Base-by-base conservation (phyloP, 2,329 filamentous ascomycete genomes). In the Sporothrix luriei region DNA sequence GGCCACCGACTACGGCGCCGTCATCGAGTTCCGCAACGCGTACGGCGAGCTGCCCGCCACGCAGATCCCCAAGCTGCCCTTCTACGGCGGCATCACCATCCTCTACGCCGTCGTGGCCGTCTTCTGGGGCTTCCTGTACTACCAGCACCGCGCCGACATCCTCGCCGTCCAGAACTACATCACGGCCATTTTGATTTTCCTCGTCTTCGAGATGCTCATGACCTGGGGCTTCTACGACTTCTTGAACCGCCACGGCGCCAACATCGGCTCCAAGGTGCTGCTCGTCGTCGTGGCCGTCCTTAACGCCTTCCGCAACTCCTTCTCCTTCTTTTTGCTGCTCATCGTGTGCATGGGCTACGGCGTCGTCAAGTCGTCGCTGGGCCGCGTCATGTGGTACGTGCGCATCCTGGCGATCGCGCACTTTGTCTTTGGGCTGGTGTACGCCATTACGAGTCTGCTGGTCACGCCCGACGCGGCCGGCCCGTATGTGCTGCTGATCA, bases 331-430 rank as follows among this genome's bases (percentile, higher is more conserved):
- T 84, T 84, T 99, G 65, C 86, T 99, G 10, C 88, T 99, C 68
- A 98, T 99, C 74, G 95, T 99, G 43, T 99, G 95, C 80, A 99
- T 99, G 95, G 95, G 95, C 43, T 99, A 99, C 76, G 95, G 95
- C 75, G 96, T 99, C 29, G 96, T 99, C 74, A 98, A 98, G 81
- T 91, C 90, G 2, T 93, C 91, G 2, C 86, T 99, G 4, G 95
- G 95, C 70, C 91, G 90, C 76, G 94, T 93, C 14, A 99, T 99
- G 95, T 88, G 94, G 74, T 94, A 92, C 76, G 94, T 97, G 55
- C 92, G 95, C 71, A 91, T 91, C 82, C 87, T 99, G 21, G 95
- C 95, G 19, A 90, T 94, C 72, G 92, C 90, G 2, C 95, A 99
- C 80, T 99, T 99, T 77, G 83, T 97, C 67, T 99, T 99, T 75